Evolutionary conservation across 495 filamentous ascomycete genomes (phyloP), one percentile per base, ranked within the genome.

Genomic region (Aspergillus coremiiformis): DNA sequence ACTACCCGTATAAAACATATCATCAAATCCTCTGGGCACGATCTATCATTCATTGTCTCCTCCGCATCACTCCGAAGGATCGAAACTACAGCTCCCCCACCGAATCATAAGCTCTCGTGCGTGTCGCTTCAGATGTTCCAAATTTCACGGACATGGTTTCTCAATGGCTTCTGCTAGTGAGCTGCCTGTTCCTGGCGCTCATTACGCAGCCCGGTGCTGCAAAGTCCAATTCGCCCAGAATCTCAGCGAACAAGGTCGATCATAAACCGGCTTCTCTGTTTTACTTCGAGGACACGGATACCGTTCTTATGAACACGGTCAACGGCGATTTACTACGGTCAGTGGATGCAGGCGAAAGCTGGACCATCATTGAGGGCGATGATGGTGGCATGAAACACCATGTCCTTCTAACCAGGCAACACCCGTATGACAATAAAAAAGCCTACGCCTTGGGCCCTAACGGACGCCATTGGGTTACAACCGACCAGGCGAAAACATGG

Each of bases 281-380:
- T 71, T 98, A 94, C 68, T 96, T 98, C 60, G 80, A 89, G 51
- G 86, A 87, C 60, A 88, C 87, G 24, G 85, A 95, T 62, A 82
- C 86, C 42, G 69, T 90, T 46, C 67, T 93, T 22, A 78, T 86
- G 54, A 85, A 87, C 60, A 33, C 57, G 1, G 58, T 65, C 5
- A 68, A 71, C 9, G 73, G 76, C 29, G 80, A 77, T 35, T 70
- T 92, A 20, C 83, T 81, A 51, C 80, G 85, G 39, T 94, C 91
- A 32, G 74, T 76, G 41, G 84, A 96, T 68, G 88, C 85, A 5
- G 93, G 93, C 47, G 76, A 76, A 42, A 76, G 67, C 33, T 98
- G 92, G 91, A 66, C 77, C 4, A 67, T 72, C 32, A 71, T 89
- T 41, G 69, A 84, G 17, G 81, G 74, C 22, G 76, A 87, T 8